Evolutionary conservation across 1,284 basidiomycete species (phyloP).

Genomic region (Cystobasidium pallidum): DNA sequence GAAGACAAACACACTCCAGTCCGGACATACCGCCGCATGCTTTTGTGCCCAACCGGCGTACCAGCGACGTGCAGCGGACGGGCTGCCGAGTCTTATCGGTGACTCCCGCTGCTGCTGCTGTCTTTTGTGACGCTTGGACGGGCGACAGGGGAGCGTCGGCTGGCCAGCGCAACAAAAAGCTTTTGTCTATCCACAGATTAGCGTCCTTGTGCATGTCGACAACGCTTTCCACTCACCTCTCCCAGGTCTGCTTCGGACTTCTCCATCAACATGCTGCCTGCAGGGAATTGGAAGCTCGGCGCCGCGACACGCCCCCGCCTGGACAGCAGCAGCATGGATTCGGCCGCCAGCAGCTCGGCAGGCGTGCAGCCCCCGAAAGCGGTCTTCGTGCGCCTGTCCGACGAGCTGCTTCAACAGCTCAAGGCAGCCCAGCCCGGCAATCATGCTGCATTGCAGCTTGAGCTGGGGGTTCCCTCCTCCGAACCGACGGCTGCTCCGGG

Average conservation of each 20-base stretch:
- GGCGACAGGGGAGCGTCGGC: not conserved
- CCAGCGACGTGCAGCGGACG: conserved; percentile 6
- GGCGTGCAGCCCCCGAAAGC: conserved; percentile 15
- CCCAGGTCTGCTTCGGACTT: not conserved
- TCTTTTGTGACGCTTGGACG: conserved; percentile 2
- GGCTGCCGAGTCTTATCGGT: conserved; percentile 5
- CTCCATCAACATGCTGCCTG: conserved; percentile 9
- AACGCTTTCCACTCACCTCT: too few species aligned
- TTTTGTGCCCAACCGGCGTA: too few species aligned
- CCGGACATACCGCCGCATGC: not conserved
- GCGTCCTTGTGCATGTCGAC: too few species aligned
- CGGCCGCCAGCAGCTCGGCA: not conserved
- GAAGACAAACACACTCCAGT: not conserved
- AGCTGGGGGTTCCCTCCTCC: not conserved
- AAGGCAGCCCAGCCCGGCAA: conserved; percentile 21
- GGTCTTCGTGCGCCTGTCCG: conserved; percentile 27
- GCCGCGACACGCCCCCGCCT: conserved; percentile 19
- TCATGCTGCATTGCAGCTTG: conserved; percentile 22
- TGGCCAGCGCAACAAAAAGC: not conserved
- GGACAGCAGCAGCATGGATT: conserved; percentile 3
- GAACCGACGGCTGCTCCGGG: not conserved
- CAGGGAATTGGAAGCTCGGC: conserved; percentile 19
- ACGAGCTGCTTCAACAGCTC: conserved; percentile 28
- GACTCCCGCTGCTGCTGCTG: not conserved
- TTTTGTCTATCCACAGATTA: not conserved